Evolutionary conservation across 2,329 filamentous ascomycete species (phyloP), one percentile per base, ranked within the genome.

Genomic region (Cylindrodendrum hubeiense): DNA sequence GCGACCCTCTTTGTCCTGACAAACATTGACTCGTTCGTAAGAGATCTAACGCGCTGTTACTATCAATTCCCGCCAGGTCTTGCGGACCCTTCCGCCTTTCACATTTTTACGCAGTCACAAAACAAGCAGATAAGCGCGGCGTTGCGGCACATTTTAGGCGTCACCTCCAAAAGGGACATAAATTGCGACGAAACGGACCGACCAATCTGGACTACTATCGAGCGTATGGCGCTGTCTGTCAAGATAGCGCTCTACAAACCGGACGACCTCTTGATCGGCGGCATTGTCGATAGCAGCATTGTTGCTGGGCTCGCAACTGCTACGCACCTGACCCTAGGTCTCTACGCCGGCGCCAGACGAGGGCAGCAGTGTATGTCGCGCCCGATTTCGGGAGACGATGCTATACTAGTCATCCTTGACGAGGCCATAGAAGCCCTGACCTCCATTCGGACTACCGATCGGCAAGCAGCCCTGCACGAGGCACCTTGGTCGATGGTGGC

Each of bases 21-120:
- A 28, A 78, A 74, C 54, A 37, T 78, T 8, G 75, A 74, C 49
- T 54, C 69, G 2, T 61, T 79, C 3, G 66, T 78, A 1, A 63
- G 75, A 19, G 77, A 78, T 50, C 75, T 79, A n/a, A 79, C 77
- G 3, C 72, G 76, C 13, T 76, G 73, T 51, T 78, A 77, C 61
- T 79, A 79, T 43, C 77, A 79, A 49, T 65, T 79, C 24, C 77
- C 76, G 0, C 76, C 77, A 2, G 74, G 66, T 17, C 60, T 71
- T 3, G 66, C 74, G 1, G 76, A 79, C 60, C 77, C 77, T 0
- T 75, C 72, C 2, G 70, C 77, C 0, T 78, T 77, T 44, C 76
- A 78, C 43, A 77, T 78, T 19, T 67, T 79, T 28, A 78, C 76
- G 5, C 77, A 79, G 53, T 63, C 62, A 2, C 77, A 79, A 52